Base-by-base conservation (phyloP, 768 basidiomycete species). In the Daedaleopsis nitida region DNA sequence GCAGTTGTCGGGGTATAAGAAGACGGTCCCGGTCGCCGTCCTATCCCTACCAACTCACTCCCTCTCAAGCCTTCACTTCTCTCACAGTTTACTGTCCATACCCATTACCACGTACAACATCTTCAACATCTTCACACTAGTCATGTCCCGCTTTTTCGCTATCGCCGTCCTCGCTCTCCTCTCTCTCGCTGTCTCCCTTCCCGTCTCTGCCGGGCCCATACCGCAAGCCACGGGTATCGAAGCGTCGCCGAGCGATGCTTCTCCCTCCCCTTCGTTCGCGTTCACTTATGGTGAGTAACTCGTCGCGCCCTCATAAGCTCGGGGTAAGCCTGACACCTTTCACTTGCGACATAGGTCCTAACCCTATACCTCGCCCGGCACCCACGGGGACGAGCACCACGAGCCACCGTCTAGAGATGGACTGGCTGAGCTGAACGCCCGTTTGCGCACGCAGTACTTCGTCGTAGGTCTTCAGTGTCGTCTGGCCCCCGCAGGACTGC, bases 261-360 rank as follows among this genome's bases (percentile, higher is more conserved):
- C 44, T 14, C 59, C 59, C 2, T 16, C 44, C 14, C 59, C 59
- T 3, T 16, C 52, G 23, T 32, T 21, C 3, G 53, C 47, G 8
- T 60, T 60, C 59, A 51, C 47, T n/a, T 60, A 50, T 27, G 59
- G 59, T 60, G 16, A 43, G 59, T 43, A n/a, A 23, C 10, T 19
- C 9, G 27, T 5, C 32, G 3, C 51, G 14, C 16, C 14, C 3
- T 23, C 17, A 3, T 10, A 47, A 47, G 17, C 10, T 12, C 45
- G 45, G 21, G 5, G 5, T 23, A 7, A 47, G n/a, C 21, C 16
- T 23, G 39, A 47, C 21, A 47, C 19, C 21, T 5, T n/a, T 43
- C 42, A 8, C 42, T 14, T 14, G 42, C 12, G 16, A 45, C n/a
- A 23, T 12, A 47, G 17, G 19, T 11, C 19, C 47, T 49, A 11